These are phyloP conservation scores for Aurinia saxatilis DNA, from an alignment of 345 rosid genomes.

Conservation along the genomic window DNA sequence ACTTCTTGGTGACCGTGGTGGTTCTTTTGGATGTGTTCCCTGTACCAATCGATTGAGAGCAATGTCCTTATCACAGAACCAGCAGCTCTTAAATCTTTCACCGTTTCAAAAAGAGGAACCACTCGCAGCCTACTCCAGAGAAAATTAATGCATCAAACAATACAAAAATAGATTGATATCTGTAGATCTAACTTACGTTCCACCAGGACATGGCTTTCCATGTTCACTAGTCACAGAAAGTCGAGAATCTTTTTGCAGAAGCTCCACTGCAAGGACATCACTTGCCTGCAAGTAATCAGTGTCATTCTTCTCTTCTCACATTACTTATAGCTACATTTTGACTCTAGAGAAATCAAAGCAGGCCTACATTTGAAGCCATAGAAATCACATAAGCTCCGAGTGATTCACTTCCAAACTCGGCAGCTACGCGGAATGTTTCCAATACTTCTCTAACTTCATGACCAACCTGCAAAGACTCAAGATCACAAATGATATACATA, in stretches of 20 bases:
- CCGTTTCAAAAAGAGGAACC: conserved; percentile 94
- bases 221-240: conserved; percentile 78
- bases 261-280: conserved; percentile 96
- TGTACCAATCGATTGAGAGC: conserved; percentile 91
- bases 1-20: conserved; percentile 96
- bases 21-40: conserved; percentile 66
- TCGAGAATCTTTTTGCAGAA: conserved; percentile 87
- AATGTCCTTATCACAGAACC: conserved; percentile 78
- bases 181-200: conserved; percentile 50
- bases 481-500: not conserved
- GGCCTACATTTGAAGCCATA: conserved; percentile 91
- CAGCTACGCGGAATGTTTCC: conserved; percentile 88
- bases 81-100: conserved; percentile 81
- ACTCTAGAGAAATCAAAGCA: conserved; percentile 2
- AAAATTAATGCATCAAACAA: not conserved
- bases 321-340: conserved; percentile 1
- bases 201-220: conserved; percentile 86
- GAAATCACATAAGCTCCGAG: conserved; percentile 99
- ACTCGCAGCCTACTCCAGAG: conserved; percentile 63
- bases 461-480: conserved; percentile 45
- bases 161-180: no score
- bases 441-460: conserved; percentile 79
- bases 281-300: conserved; percentile 53
- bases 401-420: conserved; percentile 87
- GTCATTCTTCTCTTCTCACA: conserved; percentile 1